phyloP scores from a whole-genome alignment of 1,139 yeast species.

The Candida albicans region DNA sequence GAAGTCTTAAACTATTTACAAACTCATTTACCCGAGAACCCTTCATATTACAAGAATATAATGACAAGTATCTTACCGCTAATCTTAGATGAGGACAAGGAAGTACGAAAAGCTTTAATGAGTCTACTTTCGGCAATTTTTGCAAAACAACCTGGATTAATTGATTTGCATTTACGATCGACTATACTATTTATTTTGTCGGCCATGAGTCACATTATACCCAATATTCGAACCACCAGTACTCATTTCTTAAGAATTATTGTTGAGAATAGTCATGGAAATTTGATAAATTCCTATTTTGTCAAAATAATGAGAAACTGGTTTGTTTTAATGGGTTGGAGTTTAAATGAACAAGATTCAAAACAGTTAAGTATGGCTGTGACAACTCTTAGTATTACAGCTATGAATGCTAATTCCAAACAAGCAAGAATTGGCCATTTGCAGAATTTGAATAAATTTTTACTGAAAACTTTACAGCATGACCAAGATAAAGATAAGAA shows the following conservation, averaged over 20 bases:
- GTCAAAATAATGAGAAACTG: constrained; percentile 57
- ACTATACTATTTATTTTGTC: constrained; percentile 78
- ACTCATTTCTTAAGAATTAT: constrained; percentile 61
- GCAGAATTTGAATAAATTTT: constrained; percentile 42
- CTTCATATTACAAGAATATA: constrained; percentile 58
- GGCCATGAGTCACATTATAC: constrained; percentile 90
- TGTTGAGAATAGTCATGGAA: constrained; percentile 45
- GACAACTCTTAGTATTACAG: constrained; percentile 35
- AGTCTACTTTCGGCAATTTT: constrained; percentile 54
- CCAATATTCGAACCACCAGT: constrained; percentile 70
- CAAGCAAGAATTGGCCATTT: constrained; percentile 45
- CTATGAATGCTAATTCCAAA: constrained; percentile 39
- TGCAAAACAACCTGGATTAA: constrained; percentile 51
- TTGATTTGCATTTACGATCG: constrained; percentile 65
- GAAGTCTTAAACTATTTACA: constrained; percentile 62
- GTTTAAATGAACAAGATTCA: constrained; percentile 39
- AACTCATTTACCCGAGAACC: constrained; percentile 47
- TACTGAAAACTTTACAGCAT: constrained; percentile 39
- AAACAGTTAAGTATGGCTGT: constrained; percentile 47
- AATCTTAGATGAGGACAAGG: constrained; percentile 58
- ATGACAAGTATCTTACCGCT: constrained; percentile 58
- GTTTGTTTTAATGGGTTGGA: constrained; percentile 65
- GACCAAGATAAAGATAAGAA: constrained; percentile 7
- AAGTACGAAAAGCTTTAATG: constrained; percentile 64
- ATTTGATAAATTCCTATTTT: constrained; percentile 58